Base-by-base conservation (phyloP, 202 grass and related monocot genomes). In the Dendrocalamus latiflorus region DNA sequence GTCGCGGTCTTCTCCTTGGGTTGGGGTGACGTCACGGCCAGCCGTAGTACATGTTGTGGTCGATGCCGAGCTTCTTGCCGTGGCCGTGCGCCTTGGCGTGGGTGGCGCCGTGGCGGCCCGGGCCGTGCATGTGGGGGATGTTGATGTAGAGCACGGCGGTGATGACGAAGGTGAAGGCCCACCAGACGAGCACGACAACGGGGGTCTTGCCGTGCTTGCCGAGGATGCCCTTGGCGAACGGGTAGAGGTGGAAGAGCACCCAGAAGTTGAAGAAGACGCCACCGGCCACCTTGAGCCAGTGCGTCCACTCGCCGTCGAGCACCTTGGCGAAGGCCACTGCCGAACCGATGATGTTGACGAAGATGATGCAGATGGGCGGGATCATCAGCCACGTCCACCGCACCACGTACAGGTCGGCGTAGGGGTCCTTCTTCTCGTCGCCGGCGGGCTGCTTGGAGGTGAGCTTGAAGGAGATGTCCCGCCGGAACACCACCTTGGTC, bases 191-290 rank as follows among this genome's bases (percentile, higher is more conserved):
- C 75, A 90, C 84, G 1, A 90, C 88, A 1, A 90, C 63, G 4
- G 88, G 88, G 0, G 88, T 90, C 88, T 84, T 90, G 9, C 88
- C 88, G 70, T 84, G 88, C 80, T n/a, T 87, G 20, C 88, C 88
- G 2, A 90, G 88, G 63, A 90, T 10, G 6, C 90, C 90, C 78
- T 91, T 91, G 67, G 90, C 90, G 74, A 91, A 91, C 0, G 90
- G 90, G 78, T 91, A 91, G 69, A 91, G 86, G 83, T 91, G 90
- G 83, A 88, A 88, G 6, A 91, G 82, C 74, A 91, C 90, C 90
- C 90, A 91, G 83, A 91, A 89, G 86, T 88, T 91, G 86, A 91
- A 91, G 86, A 91, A 91, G 37, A 91, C 90, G 14, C 90, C 90
- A 37, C 90, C 86, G 63, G 86, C 82, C 0, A 91, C 86, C 79